Base-by-base conservation (phyloP, 371 early-diverging fungal species). In the Smittium culicis region DNA sequence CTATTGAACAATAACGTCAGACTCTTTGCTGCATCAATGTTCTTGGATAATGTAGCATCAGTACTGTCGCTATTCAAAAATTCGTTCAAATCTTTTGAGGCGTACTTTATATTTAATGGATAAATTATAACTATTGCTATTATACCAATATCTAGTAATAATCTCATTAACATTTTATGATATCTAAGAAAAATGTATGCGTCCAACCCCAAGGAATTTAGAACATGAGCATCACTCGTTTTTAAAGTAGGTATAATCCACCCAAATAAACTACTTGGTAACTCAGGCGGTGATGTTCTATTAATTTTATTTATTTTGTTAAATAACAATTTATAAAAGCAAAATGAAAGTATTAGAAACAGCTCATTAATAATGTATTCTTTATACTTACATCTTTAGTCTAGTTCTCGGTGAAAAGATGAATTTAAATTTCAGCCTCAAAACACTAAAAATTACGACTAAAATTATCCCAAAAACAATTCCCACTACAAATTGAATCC, bases 401-500 rank as follows among this genome's bases (percentile, higher is more conserved):
- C 77, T 75, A 2, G 76, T 73, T 31, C 77, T 74, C 1, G 77
- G 77, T 28, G 77, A 76, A 66, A 73, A 77, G 55, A 77, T 73
- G n/a, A 66, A 73, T 33, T 75, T 75, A 73, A 75, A 77, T 0
- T 74, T 73, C 1, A 74, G 56, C 11, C 77, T 69, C 56, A 77
- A 61, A 0, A 70, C 64, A 55, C 77, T 71, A 68, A 77, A 77
- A 28, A 70, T 27, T 11, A 76, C 57, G 8, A 76, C 33, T n/a
- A 63, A n/a, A n/a, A 32, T 2, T 2, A 63, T 35, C 1, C 63
- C 63, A 63, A 35, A 31, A 14, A 31, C 63, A 1, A 63, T 30
- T n/a, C 31, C 63, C 2, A 32, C 35, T 14, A 32, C 31, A 27
- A 35, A 31, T 35, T 63, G 63, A 24, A 33, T 32, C 63, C 45